phyloP scores from a whole-genome alignment of 2,329 filamentous ascomycete species.

The Aspergillus transmontanensis region DNA sequence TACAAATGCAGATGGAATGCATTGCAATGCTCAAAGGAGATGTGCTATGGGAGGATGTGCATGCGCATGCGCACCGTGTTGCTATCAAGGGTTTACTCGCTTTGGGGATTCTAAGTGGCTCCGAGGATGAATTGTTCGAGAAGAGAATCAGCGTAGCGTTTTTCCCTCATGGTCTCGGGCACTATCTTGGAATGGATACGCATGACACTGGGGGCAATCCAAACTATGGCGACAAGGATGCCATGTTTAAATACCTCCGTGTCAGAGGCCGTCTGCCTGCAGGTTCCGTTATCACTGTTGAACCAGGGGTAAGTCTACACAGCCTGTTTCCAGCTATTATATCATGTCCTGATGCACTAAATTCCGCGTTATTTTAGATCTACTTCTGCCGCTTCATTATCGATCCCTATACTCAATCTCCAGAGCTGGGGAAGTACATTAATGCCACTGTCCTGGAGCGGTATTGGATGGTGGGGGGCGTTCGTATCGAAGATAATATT shows the following conservation, averaged over 20 bases:
- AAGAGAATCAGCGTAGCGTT: constrained; percentile 84
- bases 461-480: constrained; percentile 89
- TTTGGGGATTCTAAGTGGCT: constrained; percentile 70
- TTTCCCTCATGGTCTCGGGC: constrained; percentile 87
- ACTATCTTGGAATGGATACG: constrained; percentile 90
- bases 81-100: constrained; percentile 70
- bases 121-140: constrained; percentile 71
- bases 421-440: constrained; percentile 74
- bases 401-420: constrained; percentile 73
- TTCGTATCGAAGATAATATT: constrained; percentile 90
- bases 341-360: not conserved
- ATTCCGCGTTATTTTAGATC: constrained; percentile 50
- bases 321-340: not conserved
- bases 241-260: constrained; percentile 83
- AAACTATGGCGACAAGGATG: constrained; percentile 76
- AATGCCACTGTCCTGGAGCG: constrained; percentile 70
- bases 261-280: constrained; percentile 75
- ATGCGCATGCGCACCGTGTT: constrained; percentile 71
- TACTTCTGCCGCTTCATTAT: constrained; percentile 94
- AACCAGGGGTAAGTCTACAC: constrained; percentile 71
- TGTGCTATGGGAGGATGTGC: constrained; percentile 70
- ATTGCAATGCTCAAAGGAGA: constrained; percentile 71
- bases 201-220: constrained; percentile 82
- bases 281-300: constrained; percentile 86
- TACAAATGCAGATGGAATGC: constrained; percentile 77